Evolutionary conservation across 2,329 filamentous ascomycete genomes (phyloP).

Genomic region (Cercospora canescens): DNA sequence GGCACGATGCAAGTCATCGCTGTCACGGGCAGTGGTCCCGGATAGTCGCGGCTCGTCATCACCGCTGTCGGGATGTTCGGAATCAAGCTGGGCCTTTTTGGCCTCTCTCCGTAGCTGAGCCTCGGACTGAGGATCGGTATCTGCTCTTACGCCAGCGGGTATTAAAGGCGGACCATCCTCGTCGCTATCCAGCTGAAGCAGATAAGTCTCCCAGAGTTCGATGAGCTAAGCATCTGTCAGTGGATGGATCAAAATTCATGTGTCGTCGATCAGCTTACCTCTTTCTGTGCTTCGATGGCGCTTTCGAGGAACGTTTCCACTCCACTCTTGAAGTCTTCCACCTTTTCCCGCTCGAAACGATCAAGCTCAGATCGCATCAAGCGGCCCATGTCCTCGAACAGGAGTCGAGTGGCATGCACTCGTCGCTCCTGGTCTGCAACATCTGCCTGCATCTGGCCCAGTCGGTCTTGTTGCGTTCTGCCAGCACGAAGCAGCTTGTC

Average conservation of each 20-base stretch:
- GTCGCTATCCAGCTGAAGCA: constrained; percentile 92
- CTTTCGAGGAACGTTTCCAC: constrained; percentile 98
- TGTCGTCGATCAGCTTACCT: constrained; percentile 59
- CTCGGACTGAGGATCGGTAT: constrained; percentile 22
- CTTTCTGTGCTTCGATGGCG: constrained; percentile 96
- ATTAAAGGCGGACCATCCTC: constrained; percentile 63
- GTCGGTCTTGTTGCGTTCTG: constrained; percentile 90
- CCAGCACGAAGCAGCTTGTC: constrained; percentile 95
- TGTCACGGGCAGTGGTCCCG: constrained; percentile 24
- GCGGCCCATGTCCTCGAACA: constrained; percentile 97
- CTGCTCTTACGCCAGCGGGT: constrained; percentile 32
- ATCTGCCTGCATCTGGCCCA: constrained; percentile 89
- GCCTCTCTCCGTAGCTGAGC: constrained; percentile 21
- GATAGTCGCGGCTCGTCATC: constrained; percentile 19
- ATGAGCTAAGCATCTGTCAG: constrained; percentile 54
- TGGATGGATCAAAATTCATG: constrained; percentile 20
- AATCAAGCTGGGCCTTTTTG: constrained; percentile 19
- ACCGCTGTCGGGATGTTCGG: constrained; percentile 15
- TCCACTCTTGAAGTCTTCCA: constrained; percentile 97
- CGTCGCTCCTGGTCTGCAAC: constrained; percentile 93
- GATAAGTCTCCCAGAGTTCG: constrained; percentile 97
- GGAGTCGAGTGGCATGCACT: constrained; percentile 81
- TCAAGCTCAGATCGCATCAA: constrained; percentile 90
- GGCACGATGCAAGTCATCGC: constrained; percentile 19
- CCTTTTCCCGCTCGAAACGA: constrained; percentile 93